phyloP scores from a whole-genome alignment of 768 basidiomycete genomes.

The Gymnopilus junonius region DNA sequence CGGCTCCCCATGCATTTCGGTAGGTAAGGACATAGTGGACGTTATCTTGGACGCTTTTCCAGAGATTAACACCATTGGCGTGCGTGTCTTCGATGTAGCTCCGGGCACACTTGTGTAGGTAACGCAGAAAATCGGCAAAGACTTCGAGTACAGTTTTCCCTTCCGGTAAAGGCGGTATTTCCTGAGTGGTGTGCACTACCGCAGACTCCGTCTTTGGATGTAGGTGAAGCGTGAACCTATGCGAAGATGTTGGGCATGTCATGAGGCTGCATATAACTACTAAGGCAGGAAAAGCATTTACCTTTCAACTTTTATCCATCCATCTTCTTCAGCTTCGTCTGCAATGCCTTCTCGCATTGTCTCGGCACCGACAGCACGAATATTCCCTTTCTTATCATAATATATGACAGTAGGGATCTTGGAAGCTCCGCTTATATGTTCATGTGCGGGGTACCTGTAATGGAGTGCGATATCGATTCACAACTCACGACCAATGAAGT shows the following conservation, averaged over 20 bases:
- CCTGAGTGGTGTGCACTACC: slow-evolving; percentile 29
- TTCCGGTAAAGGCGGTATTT: slow-evolving; percentile 45
- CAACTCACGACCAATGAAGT: not conserved
- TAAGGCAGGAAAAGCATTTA: slow-evolving; percentile 19
- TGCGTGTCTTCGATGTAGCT: slow-evolving; percentile 46
- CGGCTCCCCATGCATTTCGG: slow-evolving; percentile 45
- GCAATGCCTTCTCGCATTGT: slow-evolving; percentile 43
- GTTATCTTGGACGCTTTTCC: slow-evolving; percentile 38
- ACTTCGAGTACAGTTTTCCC: slow-evolving; percentile 45
- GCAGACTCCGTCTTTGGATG: slow-evolving; percentile 20
- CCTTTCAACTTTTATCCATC: slow-evolving; percentile 47
- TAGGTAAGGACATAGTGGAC: slow-evolving; percentile 49
- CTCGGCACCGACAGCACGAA: slow-evolving; percentile 42
- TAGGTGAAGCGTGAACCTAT: slow-evolving; percentile 38
- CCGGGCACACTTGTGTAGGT: slow-evolving; percentile 45
- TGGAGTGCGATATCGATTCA: too few relatives aligned
- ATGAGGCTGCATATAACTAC: not conserved
- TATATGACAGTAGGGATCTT: slow-evolving; percentile 51
- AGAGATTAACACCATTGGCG: too few relatives aligned
- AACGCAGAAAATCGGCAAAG: slow-evolving; percentile 51
- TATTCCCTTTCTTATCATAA: slow-evolving; percentile 43
- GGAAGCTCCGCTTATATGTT: too few relatives aligned
- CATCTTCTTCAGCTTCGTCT: slow-evolving; percentile 45
- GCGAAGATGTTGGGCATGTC: not conserved
- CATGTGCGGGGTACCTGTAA: slow-evolving; percentile 23